These are phyloP conservation scores for Annulohypoxylon nitens DNA, from an alignment of 495 filamentous ascomycete species.

Conservation along the genomic window DNA sequence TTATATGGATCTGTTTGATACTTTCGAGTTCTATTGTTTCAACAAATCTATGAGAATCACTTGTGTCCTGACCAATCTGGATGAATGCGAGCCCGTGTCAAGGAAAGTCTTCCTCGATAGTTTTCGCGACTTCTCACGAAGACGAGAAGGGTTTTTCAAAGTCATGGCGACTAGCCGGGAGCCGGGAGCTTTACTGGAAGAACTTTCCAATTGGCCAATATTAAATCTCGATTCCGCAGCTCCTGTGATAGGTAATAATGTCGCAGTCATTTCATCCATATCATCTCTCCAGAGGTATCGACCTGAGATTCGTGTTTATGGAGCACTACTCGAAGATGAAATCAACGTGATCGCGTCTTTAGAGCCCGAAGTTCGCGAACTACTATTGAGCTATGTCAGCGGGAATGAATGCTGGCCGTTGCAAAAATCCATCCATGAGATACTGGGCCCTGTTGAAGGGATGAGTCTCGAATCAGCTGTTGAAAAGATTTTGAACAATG, in stretches of 20 bases:
- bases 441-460: slow-evolving; percentile 7
- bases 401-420: slow-evolving; percentile 6
- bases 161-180: slow-evolving; percentile 25
- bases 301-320: slow-evolving; percentile 1
- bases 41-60: not conserved
- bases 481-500: slow-evolving; percentile 8
- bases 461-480: not conserved
- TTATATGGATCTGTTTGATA: not conserved
- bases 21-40: not conserved
- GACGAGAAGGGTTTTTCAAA: slow-evolving; percentile 21
- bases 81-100: slow-evolving; percentile 27
- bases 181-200: slow-evolving; percentile 14
- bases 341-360: not conserved
- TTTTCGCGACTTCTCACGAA: slow-evolving; percentile 11
- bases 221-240: not conserved
- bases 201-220: slow-evolving; percentile 15
- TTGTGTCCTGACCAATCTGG: slow-evolving; percentile 41
- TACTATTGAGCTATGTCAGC: slow-evolving; percentile 5
- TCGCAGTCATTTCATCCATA: no score
- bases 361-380: slow-evolving; percentile 5
- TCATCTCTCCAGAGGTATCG: not conserved
- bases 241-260: no score
- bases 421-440: slow-evolving; percentile 2
- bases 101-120: slow-evolving; percentile 22
- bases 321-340: not conserved